These are phyloP conservation scores for Picea sitchensis DNA, from an alignment of 75 land plant genomes.

Conservation along the genomic window DNA sequence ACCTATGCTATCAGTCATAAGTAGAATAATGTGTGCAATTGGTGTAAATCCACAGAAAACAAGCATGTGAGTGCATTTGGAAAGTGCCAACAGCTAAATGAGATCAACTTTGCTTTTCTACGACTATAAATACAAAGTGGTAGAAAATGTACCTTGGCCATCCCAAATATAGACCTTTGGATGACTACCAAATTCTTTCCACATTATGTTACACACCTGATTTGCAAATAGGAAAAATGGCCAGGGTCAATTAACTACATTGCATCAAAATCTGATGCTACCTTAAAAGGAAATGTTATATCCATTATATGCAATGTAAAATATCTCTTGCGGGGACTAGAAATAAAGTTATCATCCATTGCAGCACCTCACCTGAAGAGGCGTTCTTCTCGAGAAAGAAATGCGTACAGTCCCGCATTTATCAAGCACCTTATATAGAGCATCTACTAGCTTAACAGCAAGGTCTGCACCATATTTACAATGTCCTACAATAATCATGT, in stretches of 20 bases:
- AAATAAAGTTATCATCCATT: conserved; percentile 4
- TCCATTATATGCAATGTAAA: conserved; percentile 2
- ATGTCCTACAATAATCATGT: conserved; percentile 37
- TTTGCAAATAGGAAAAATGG: background rate
- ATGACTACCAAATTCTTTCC: conserved; percentile 58
- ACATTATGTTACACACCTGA: conserved; percentile 63
- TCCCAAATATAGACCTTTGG: conserved; percentile 91
- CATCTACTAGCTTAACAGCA: conserved; percentile 63
- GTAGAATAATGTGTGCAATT: conserved; percentile 5
- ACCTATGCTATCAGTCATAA: background rate
- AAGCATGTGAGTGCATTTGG: background rate
- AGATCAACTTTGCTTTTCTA: background rate
- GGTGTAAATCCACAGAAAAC: background rate
- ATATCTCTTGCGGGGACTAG: background rate
- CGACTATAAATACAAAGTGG: conserved; percentile 4
- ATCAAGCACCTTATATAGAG: conserved; percentile 54
- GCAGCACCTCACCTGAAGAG: conserved; percentile 55
- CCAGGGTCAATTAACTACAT: background rate
- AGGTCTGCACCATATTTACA: conserved; percentile 88
- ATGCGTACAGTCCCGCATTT: conserved; percentile 94
- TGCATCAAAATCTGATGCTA: background rate
- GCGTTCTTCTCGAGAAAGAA: conserved; percentile 88
- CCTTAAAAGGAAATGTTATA: background rate
- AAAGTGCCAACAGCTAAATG: background rate
- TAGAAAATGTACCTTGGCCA: conserved; percentile 70